phyloP scores from a whole-genome alignment of 202 grass and related monocot genomes.

The Cymbopogon flexuosus region DNA sequence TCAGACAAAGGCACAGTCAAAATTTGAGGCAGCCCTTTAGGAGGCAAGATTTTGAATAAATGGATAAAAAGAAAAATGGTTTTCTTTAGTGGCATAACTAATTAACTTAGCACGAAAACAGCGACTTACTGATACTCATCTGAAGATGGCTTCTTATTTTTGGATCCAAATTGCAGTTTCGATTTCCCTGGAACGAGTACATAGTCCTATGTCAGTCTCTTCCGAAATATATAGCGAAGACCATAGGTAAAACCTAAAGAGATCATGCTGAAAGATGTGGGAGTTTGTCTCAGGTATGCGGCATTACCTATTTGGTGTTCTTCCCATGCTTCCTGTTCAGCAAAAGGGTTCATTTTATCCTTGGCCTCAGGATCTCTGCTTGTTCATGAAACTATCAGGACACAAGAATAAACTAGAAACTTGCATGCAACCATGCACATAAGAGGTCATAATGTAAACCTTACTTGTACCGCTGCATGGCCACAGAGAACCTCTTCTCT shows the following conservation, averaged over 20 bases:
- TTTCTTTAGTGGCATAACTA: background rate
- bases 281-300: background rate
- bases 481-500: conserved; percentile 94
- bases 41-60: background rate
- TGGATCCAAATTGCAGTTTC: conserved; percentile 71
- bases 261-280: background rate
- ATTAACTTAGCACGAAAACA: background rate
- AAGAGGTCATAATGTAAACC: conserved; percentile 21
- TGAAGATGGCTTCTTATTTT: conserved; percentile 58
- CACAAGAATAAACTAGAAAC: background rate
- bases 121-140: conserved; percentile 71
- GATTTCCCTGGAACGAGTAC: conserved; percentile 59
- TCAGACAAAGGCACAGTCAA: conserved; percentile 2
- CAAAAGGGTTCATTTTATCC: conserved; percentile 99
- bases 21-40: background rate
- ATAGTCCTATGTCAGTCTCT: conserved; percentile 23
- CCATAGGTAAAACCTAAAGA: background rate
- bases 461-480: conserved; percentile 69
- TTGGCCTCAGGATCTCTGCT: conserved; percentile 63
- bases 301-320: conserved; percentile 83
- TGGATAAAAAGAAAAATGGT: conserved; percentile 8
- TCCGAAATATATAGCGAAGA: conserved; percentile 11
- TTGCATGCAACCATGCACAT: background rate
- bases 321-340: conserved; percentile 97
- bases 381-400: conserved; percentile 18